Base-by-base conservation (phyloP, 2,329 filamentous ascomycete species). In the Ceratocystis ficicola region DNA sequence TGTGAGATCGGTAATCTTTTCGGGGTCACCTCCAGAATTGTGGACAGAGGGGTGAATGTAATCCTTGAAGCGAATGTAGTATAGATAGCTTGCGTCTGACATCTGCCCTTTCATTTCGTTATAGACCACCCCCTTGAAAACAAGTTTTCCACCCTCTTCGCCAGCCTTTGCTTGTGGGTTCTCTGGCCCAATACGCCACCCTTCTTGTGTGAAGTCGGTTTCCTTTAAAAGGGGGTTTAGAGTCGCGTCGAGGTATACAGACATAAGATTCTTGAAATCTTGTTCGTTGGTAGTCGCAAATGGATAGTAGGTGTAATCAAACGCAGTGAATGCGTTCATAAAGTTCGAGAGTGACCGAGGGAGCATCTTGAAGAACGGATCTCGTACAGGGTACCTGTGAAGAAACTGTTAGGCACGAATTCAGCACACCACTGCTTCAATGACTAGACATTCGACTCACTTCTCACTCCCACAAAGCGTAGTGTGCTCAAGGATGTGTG, bases 31-130 rank as follows among this genome's bases (percentile, higher is more conserved):
- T 44, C 94, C 94, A 1, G 93, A 97, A 77, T 99, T 97, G 77
- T 99, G 89, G 74, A 99, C 88, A 46, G 88, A 87, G 0, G 94
- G 94, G 73, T 95, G 94, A 65, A 99, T 90, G 73, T 94, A 88
- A 71, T 97, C 91, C 73, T 95, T 90, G 76, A 95, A 99, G 64
- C 88, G 84, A 70, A 96, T 95, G 75, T 96, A 97, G 78, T 90
- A 99, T 0, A 97, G 79, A 72, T 99, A 99, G 70, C 90, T 90
- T 5, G 93, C 91, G 74, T 99, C 94, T 1, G 94, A 97, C 86
- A 97, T 95, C 73, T 96, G 92, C 0, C 94, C 94, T 77, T 99
- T 99, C 94, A 99, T 99, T 78, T 99, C 94, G 72, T 99, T 99
- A 78, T 97, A 97, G 0, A 97, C 93, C 1, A 97, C 94, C 30